Evolutionary conservation across 208 protist species (phyloP).

Genomic region (Leishmania mexicana): DNA sequence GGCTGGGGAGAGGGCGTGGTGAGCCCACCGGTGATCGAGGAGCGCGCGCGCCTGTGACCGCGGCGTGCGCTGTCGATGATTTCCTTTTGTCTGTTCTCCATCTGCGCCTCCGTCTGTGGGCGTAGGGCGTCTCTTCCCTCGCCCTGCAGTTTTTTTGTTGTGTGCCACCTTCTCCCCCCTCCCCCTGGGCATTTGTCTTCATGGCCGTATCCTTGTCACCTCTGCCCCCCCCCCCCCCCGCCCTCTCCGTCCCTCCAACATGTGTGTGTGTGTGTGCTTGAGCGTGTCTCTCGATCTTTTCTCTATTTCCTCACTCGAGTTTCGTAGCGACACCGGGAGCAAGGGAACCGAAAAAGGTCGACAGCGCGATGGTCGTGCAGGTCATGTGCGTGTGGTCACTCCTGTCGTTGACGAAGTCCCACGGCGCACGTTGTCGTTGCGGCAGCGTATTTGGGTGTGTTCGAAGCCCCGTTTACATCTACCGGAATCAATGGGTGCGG

Average conservation of each 20-base stretch:
- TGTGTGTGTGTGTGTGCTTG: neutral
- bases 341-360: too few species aligned
- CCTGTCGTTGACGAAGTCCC: neutral
- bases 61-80: neutral
- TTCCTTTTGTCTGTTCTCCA: neutral
- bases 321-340: too few species aligned
- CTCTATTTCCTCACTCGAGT: too few species aligned
- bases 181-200: neutral
- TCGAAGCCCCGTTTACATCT: neutral
- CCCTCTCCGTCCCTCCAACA: neutral
- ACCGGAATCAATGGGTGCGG: neutral
- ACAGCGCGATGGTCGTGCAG: neutral
- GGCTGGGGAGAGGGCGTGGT: constrained; percentile 5
- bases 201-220: neutral
- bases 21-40: neutral
- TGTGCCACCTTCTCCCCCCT: neutral
- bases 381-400: neutral
- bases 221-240: neutral
- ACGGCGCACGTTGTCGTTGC: neutral
- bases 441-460: neutral
- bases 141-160: neutral
- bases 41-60: neutral
- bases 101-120: neutral
- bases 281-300: neutral
- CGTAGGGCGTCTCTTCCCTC: neutral